Percentiles rank a stretch among this genome's conserved stretches.
phyloP scores from a whole-genome alignment of 2,329 filamentous ascomycete species.

The Botrytis pseudocinerea region DNA sequence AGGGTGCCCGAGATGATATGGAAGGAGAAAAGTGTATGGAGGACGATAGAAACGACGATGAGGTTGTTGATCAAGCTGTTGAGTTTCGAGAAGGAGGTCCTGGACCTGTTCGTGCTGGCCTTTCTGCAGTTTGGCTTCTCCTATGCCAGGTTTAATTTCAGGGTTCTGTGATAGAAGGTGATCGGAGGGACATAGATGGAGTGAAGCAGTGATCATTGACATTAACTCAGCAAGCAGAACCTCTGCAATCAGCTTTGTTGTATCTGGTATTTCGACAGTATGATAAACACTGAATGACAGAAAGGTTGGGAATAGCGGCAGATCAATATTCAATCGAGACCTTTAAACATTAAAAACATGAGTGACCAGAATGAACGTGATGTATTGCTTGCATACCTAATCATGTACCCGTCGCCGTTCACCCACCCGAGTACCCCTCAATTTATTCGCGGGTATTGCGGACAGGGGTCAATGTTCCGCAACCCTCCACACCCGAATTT shows the following conservation, averaged over 20 bases:
- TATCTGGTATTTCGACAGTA: not conserved
- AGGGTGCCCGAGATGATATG: not conserved
- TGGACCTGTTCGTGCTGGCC: not conserved
- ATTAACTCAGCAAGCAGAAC: not conserved
- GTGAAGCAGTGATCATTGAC: not conserved
- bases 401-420: no score
- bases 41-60: not conserved
- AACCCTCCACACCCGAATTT: not conserved
- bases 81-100: not conserved
- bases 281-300: no score
- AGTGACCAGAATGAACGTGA: not conserved
- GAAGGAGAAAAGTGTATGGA: not conserved
- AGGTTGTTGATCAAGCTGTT: fast-evolving
- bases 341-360: not conserved
- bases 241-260: not conserved
- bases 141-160: not conserved
- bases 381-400: not conserved
- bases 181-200: not conserved
- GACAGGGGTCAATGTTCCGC: not conserved
- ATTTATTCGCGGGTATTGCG: slow-evolving; percentile 4
- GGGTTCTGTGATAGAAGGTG: not conserved
- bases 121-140: not conserved
- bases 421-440: not conserved
- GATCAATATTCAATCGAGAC: not conserved
- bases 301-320: not conserved